Base-by-base conservation (phyloP, 2,329 filamentous ascomycete species). In the Graphilbum ipis-grandicollis region DNA sequence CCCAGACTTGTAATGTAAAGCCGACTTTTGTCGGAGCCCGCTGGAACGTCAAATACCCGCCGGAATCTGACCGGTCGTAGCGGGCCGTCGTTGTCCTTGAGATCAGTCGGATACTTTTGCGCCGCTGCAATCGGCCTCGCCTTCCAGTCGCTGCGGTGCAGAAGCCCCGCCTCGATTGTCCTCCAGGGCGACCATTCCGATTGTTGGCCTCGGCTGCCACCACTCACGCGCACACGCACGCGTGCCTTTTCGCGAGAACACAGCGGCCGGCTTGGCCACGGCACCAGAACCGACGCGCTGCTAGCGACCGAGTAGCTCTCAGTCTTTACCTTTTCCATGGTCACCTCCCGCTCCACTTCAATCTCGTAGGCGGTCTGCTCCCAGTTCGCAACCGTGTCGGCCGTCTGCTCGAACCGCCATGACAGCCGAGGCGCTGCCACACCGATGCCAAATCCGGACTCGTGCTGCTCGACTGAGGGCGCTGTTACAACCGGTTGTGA, bases 31-130 rank as follows among this genome's bases (percentile, higher is more conserved):
- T n/a, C n/a, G n/a, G n/a, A n/a, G n/a, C n/a, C n/a, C n/a, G n/a
- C n/a, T n/a, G n/a, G n/a, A n/a, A 65, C 55, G 44, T 66, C 60
- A 40, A 55, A 60, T 0, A 53, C 55, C 43, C 2, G 23, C 4
- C 26, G 32, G 45, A 34, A 25, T 10, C 18, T 34, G 9, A 47
- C 22, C 18, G 46, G 47, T 9, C 38, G 40, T 18, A 51, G 47
- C 2, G 39, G 31, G 41, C 26, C 43, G 38, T 35, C 48, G 42
- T 25, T 13, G 26, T 7, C 26, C 14, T 19, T 23, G 8, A 10
- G 3, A 22, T 28, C 34, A 3, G 31, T 12, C 3, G 14, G 29
- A 1, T 25, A 17, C 17, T 18, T n/a, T 1, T 15, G 19, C 3
- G 37, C n/a, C 10, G 32, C 32, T 2, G 29, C 30, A 21, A 46